Evolutionary conservation across 306 rosid species (phyloP).

Genomic region (Malus asiatica): DNA sequence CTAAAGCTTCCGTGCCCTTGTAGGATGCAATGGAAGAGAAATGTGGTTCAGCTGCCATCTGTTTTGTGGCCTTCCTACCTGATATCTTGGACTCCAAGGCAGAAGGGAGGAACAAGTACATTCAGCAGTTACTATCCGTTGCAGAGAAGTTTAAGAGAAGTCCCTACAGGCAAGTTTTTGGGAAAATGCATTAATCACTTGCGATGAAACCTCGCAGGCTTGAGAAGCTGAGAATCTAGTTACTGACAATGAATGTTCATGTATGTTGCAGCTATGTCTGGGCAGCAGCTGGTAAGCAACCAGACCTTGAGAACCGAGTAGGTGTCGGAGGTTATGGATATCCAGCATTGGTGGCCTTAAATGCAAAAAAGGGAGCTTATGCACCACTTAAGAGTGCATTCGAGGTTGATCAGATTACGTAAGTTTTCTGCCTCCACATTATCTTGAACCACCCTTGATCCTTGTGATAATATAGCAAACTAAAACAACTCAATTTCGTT

Average conservation of each 20-base stretch:
- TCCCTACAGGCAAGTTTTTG: constrained; percentile 68
- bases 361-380: constrained; percentile 76
- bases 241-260: background rate
- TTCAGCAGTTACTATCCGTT: constrained; percentile 70
- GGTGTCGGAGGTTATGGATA: constrained; percentile 99
- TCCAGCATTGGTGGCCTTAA: constrained; percentile 93
- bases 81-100: constrained; percentile 97
- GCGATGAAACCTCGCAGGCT: background rate
- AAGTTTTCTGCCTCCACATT: constrained; percentile 22
- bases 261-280: constrained; percentile 64
- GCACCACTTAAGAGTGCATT: constrained; percentile 98
- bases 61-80: constrained; percentile 94
- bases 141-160: constrained; percentile 90
- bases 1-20: constrained; percentile 1
- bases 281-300: constrained; percentile 91
- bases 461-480: constrained; percentile 1
- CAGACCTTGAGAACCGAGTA: constrained; percentile 75
- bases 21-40: constrained; percentile 89
- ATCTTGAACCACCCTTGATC: background rate
- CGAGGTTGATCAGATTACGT: constrained; percentile 75
- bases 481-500: background rate
- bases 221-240: background rate
- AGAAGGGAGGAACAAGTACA: constrained; percentile 81
- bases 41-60: constrained; percentile 90
- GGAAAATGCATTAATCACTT: background rate